Evolutionary conservation across 1,284 basidiomycete species (phyloP).

Genomic region (Calocybe gambosa): DNA sequence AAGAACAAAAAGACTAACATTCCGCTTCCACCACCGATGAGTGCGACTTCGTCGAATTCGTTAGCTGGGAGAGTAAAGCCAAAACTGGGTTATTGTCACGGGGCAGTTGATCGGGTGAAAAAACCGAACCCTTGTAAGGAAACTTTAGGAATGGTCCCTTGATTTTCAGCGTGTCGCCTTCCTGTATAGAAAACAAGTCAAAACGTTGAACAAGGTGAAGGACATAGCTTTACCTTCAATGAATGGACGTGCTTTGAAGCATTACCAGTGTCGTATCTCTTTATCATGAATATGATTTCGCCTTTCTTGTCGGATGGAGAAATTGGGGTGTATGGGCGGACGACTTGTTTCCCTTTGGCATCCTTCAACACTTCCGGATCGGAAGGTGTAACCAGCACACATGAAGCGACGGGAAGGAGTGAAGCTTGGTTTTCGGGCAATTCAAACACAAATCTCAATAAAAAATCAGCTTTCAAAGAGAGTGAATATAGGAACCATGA

Average conservation of each 20-base stretch:
- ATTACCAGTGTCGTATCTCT: slow-evolving; percentile 78
- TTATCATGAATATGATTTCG: slow-evolving; percentile 79
- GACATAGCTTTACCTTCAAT: slow-evolving; percentile 29
- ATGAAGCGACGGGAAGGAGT: slow-evolving; percentile 71
- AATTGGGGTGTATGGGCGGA: slow-evolving; percentile 85
- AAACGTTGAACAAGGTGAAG: not conserved
- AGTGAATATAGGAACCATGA: not conserved
- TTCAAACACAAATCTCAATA: slow-evolving; percentile 73
- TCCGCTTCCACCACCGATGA: slow-evolving; percentile 88
- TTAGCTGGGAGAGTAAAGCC: slow-evolving; percentile 45
- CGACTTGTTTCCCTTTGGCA: slow-evolving; percentile 84
- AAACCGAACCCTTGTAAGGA: slow-evolving; percentile 61
- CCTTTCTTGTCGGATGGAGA: slow-evolving; percentile 69
- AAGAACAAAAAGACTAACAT: slow-evolving; percentile 39
- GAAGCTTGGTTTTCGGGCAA: slow-evolving; percentile 79
- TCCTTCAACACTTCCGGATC: slow-evolving; percentile 60
- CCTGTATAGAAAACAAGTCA: slow-evolving; percentile 38
- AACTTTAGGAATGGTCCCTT: slow-evolving; percentile 90
- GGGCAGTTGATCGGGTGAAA: not conserved
- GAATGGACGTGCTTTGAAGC: slow-evolving; percentile 74
- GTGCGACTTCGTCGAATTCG: slow-evolving; percentile 78
- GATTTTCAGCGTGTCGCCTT: slow-evolving; percentile 79
- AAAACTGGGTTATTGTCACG: not conserved
- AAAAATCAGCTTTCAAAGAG: slow-evolving; percentile 8
- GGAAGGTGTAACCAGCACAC: slow-evolving; percentile 56